These are phyloP conservation scores for Fusarium mexicanum DNA, from an alignment of 2,329 filamentous ascomycete genomes.

Conservation along the genomic window DNA sequence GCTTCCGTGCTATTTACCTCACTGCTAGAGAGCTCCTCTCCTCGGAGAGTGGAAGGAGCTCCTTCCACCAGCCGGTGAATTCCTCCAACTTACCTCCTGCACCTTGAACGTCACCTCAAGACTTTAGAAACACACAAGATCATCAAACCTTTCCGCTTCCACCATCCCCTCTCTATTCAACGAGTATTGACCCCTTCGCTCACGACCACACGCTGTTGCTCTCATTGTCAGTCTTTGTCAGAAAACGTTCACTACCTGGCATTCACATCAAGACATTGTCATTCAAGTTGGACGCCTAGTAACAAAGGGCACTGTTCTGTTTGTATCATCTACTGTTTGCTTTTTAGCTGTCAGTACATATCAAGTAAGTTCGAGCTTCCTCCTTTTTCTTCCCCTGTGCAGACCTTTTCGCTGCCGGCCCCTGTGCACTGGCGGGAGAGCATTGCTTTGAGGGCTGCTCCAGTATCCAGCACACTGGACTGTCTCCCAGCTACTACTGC, in stretches of 20 bases:
- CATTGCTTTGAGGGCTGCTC: background rate
- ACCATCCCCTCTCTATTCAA: constrained; percentile 15
- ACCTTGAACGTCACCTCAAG: background rate
- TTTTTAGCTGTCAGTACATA: constrained; percentile 44
- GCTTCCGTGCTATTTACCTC: background rate
- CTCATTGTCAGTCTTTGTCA: constrained; percentile 9
- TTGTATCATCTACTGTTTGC: constrained; percentile 47
- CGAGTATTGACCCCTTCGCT: constrained; percentile 4
- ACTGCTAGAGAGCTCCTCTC: background rate
- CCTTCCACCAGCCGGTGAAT: constrained; percentile 19
- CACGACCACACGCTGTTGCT: constrained; percentile 6
- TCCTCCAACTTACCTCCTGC: background rate
- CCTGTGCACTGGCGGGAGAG: background rate
- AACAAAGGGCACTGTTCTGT: constrained; percentile 48
- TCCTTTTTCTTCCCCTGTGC: background rate
- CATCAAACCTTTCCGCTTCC: constrained; percentile 1
- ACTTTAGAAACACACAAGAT: background rate
- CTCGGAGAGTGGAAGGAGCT: background rate
- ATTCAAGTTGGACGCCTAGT: constrained; percentile 36
- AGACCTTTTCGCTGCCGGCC: background rate
- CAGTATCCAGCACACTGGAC: no score
- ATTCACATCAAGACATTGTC: constrained; percentile 8
- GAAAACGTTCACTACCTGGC: constrained; percentile 20
- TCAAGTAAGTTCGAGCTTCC: constrained; percentile 44
- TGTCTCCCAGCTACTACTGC: background rate